Evolutionary conservation across 306 rosid genomes (phyloP), one percentile per base, ranked within the genome.

Genomic region (Pterocarpus santalinus): DNA sequence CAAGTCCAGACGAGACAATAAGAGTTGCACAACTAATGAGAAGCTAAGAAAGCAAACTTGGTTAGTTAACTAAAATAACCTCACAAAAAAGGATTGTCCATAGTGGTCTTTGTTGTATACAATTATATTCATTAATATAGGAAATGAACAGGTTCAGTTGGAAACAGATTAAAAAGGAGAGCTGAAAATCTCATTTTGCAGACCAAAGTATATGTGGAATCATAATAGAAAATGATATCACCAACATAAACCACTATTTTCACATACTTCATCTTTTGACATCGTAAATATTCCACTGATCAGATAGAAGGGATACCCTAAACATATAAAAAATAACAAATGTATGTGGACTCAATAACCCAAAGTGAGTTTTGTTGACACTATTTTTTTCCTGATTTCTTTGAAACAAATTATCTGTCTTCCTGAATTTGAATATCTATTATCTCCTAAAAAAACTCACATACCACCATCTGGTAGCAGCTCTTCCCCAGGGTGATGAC

Each of bases 401-500:
- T 58, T n/a, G 13, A 17, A 67, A 32, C 5, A 16, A 64, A 69
- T 41, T 22, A 73, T 60, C 8, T 28, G 43, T 34, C 12, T 69
- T n/a, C 32, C 75, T 52, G 58, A 10, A 10, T 72, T 72, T 65
- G 47, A 56, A 76, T 53, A 60, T 65, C 11, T 32, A 32, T 3
- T 10, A 86, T 62, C 60, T 49, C 16, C 67, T 5, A 65, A 57
- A 76, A 33, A 22, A 72, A 41, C n/a, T 66, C 22, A 82, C 93
- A 51, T 90, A 93, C 98, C 94, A 1, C 87, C 87, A 52, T 94
- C 98, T 7, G 97, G 97, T 71, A 94, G 84, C 46, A 90, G 88
- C 90, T 92, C 98, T 67, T 94, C 97, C 70, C 95, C 95, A 10
- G 88, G 81, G 80, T 88, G 94, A 41, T 77, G 90, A 70, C 98